Conservation (phyloP, 257 asterid species). For the Handroanthus guayacan region DNA sequence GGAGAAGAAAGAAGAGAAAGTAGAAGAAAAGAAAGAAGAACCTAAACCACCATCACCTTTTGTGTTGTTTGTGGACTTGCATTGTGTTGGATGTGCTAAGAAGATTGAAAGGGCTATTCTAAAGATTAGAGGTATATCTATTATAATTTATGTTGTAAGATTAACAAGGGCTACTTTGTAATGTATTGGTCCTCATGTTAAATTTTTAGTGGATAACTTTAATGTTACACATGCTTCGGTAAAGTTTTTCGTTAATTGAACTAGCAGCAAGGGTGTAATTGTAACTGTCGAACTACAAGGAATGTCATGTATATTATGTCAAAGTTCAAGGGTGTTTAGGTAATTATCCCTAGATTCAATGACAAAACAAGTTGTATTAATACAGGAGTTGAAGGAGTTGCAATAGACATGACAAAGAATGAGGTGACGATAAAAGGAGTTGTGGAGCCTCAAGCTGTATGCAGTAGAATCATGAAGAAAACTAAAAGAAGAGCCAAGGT, state of each 20-base stretch:
- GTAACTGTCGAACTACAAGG: no score
- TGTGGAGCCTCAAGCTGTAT: conserved; percentile 78
- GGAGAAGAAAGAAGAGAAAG: conserved; percentile 45
- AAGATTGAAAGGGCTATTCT: conserved; percentile 75
- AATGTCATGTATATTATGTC: no score
- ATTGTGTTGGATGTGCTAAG: conserved; percentile 90
- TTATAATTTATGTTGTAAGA: not conserved
- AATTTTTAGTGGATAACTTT: no score
- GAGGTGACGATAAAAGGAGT: conserved; percentile 81
- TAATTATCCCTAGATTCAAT: no score
- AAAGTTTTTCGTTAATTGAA: no score
- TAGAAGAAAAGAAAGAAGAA: conserved; percentile 52
- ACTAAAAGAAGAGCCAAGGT: conserved; percentile 67
- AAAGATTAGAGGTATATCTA: conserved; percentile 67
- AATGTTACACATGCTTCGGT: no score
- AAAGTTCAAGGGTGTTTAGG: no score
- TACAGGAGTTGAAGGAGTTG: conserved; percentile 79
- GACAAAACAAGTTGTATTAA: not conserved
- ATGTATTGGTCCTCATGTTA: no score
- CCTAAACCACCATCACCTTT: conserved; percentile 69
- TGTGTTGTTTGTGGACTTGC: conserved; percentile 76
- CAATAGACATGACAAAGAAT: conserved; percentile 64
- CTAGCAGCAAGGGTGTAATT: no score
- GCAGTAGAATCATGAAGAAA: conserved; percentile 69
- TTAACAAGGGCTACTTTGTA: no score